These are phyloP conservation scores for Fusarium ramigenum DNA, from an alignment of 2,329 filamentous ascomycete species.

Conservation along the genomic window DNA sequence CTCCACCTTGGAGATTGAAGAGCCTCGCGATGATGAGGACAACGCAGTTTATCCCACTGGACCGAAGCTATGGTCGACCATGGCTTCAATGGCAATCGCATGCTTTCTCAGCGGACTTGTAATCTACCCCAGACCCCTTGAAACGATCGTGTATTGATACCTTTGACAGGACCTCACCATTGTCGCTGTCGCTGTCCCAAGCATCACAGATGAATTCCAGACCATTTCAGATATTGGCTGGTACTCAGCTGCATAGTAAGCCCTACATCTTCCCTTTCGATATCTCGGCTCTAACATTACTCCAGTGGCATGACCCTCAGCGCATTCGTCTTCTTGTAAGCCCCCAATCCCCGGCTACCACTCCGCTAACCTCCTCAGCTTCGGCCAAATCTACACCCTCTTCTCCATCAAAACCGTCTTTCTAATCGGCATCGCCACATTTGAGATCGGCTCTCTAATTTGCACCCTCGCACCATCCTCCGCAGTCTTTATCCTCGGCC, in stretches of 20 bases:
- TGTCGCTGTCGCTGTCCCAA: slow-evolving; percentile 37
- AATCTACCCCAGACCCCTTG: accelerated
- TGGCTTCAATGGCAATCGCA: slow-evolving; percentile 35
- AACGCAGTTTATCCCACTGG: slow-evolving; percentile 17
- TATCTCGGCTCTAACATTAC: neutral
- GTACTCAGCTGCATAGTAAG: slow-evolving; percentile 42
- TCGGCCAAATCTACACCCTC: slow-evolving; percentile 45
- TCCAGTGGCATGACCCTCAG: slow-evolving; percentile 38
- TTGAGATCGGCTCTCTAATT: slow-evolving; percentile 47
- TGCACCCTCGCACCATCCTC: slow-evolving; percentile 50
- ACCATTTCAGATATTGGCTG: slow-evolving; percentile 41
- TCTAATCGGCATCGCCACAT: slow-evolving; percentile 42
- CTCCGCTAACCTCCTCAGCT: slow-evolving; percentile 8
- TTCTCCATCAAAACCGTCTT: slow-evolving; percentile 46
- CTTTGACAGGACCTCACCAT: slow-evolving; percentile 30
- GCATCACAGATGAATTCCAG: slow-evolving; percentile 39
- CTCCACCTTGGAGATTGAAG: slow-evolving; percentile 9
- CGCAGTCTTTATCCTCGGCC: slow-evolving; percentile 49
- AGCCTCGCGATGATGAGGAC: neutral
- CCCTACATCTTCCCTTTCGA: accelerated
- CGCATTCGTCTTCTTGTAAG: slow-evolving; percentile 38
- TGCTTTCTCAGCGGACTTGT: slow-evolving; percentile 39
- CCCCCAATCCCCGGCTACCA: accelerated
- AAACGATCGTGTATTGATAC: accelerated
- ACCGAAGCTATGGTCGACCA: slow-evolving; percentile 39